These are phyloP conservation scores for Physaria fendleri DNA, from an alignment of 345 rosid species.

Conservation along the genomic window DNA sequence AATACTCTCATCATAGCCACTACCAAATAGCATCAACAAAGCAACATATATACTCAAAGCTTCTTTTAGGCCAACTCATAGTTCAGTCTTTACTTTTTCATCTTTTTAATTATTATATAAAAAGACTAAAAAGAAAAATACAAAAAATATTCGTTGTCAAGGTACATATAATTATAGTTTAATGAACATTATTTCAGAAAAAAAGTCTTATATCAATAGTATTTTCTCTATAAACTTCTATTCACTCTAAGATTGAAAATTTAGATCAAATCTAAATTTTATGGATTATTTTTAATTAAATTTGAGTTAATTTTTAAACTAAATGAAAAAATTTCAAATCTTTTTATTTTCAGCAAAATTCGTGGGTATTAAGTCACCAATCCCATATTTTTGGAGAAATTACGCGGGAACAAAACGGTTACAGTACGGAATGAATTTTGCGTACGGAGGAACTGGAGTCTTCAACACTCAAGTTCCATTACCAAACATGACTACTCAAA, in stretches of 20 bases:
- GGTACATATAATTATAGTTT: background rate
- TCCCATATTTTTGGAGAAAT: constrained; percentile 51
- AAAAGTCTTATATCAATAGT: background rate
- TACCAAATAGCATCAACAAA: constrained; percentile 19
- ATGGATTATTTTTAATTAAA: too few relatives aligned
- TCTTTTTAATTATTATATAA: background rate
- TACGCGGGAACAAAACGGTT: constrained; percentile 26
- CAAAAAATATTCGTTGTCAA: constrained; percentile 14
- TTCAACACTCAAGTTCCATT: constrained; percentile 39
- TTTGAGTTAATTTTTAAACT: too few relatives aligned
- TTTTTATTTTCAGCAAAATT: constrained; percentile 37
- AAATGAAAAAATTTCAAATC: too few relatives aligned
- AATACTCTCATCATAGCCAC: constrained; percentile 15
- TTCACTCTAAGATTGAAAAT: background rate
- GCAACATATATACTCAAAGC: too few relatives aligned
- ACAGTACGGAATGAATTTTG: constrained; percentile 72
- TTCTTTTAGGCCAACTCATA: too few relatives aligned
- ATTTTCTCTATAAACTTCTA: background rate
- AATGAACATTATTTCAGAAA: background rate
- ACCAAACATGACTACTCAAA: constrained; percentile 78
- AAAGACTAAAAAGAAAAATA: constrained; percentile 20
- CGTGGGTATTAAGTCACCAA: constrained; percentile 58
- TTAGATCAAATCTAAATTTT: too few relatives aligned
- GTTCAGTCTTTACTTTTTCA: background rate
- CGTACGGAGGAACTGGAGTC: constrained; percentile 83